These are phyloP conservation scores for Coemansia sp. DNA, from an alignment of 192 early-diverging fungal species.

Conservation along the genomic window DNA sequence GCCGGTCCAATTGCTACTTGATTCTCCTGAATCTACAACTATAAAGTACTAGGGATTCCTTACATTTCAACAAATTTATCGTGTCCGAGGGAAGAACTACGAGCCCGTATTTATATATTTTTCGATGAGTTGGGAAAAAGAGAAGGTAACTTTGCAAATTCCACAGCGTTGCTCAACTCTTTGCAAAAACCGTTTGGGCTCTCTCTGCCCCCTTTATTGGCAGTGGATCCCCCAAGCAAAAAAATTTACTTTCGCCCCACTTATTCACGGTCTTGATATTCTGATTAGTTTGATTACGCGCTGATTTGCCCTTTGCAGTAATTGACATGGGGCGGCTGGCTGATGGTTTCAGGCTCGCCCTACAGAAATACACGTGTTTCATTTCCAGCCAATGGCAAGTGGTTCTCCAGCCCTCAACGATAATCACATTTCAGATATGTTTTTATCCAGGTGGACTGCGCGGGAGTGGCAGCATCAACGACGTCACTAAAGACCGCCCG, in stretches of 20 bases:
- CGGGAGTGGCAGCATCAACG: not conserved
- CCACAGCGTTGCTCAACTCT: constrained; percentile 3
- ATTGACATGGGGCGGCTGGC: constrained; percentile 10
- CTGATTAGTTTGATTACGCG: not conserved
- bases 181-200: not conserved
- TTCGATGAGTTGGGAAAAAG: constrained; percentile 35
- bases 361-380: not conserved
- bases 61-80: constrained; percentile 45
- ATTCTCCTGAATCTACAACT: not conserved
- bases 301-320: not conserved
- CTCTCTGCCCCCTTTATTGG: not conserved
- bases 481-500: not conserved
- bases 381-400: not conserved
- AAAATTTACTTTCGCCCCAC: constrained; percentile 12
- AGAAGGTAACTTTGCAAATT: constrained; percentile 28
- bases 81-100: constrained; percentile 36
- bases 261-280: not conserved
- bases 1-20: not conserved
- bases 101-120: constrained; percentile 34
- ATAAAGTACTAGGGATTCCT: constrained; percentile 10
- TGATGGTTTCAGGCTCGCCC: not conserved
- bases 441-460: too few species aligned
- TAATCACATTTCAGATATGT: not conserved
- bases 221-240: constrained; percentile 13
- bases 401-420: not conserved